phyloP scores from a whole-genome alignment of 2,329 filamentous ascomycete species.

The Alternaria alternata region DNA sequence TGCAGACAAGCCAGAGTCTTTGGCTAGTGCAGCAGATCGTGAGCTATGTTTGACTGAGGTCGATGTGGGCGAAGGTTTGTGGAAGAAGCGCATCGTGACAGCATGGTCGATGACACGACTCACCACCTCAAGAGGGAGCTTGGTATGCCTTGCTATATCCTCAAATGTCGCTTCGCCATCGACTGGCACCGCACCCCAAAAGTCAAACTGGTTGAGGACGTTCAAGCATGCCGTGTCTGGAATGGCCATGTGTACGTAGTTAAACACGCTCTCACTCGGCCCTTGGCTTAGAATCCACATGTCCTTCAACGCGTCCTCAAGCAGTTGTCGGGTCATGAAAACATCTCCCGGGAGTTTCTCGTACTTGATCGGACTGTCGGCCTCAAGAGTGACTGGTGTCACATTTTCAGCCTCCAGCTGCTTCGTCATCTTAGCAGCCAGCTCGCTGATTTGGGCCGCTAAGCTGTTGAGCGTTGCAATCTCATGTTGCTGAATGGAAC shows the following conservation, averaged over 20 bases:
- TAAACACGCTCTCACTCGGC: slow-evolving; percentile 60
- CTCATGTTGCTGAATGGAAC: slow-evolving; percentile 25
- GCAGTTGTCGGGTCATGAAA: slow-evolving; percentile 55
- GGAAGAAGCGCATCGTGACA: slow-evolving; percentile 49
- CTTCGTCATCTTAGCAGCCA: slow-evolving; percentile 54
- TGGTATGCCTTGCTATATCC: slow-evolving; percentile 38
- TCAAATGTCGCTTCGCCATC: slow-evolving; percentile 54
- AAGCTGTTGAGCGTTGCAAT: slow-evolving; percentile 53
- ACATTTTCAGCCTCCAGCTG: slow-evolving; percentile 56
- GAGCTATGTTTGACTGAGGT: slow-evolving; percentile 37
- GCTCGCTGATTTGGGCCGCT: slow-evolving; percentile 57
- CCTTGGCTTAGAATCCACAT: slow-evolving; percentile 59
- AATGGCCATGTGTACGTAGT: slow-evolving; percentile 47
- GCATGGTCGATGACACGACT: slow-evolving; percentile 47
- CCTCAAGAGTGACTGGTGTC: slow-evolving; percentile 53
- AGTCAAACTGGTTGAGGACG: slow-evolving; percentile 62
- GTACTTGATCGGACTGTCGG: slow-evolving; percentile 55
- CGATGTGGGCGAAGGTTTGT: slow-evolving; percentile 23
- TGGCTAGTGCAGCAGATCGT: slow-evolving; percentile 40
- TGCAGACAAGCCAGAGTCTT: slow-evolving; percentile 32
- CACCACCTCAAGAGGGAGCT: slow-evolving; percentile 39
- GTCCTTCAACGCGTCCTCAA: slow-evolving; percentile 58
- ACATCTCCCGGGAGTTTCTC: slow-evolving; percentile 53
- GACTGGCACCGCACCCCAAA: slow-evolving; percentile 61
- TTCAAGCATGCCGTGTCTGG: slow-evolving; percentile 58